Percentiles rank a stretch among this genome's conserved stretches.
Conservation (phyloP, 2,329 filamentous ascomycete genomes). For the Diaporthe destruens region DNA sequence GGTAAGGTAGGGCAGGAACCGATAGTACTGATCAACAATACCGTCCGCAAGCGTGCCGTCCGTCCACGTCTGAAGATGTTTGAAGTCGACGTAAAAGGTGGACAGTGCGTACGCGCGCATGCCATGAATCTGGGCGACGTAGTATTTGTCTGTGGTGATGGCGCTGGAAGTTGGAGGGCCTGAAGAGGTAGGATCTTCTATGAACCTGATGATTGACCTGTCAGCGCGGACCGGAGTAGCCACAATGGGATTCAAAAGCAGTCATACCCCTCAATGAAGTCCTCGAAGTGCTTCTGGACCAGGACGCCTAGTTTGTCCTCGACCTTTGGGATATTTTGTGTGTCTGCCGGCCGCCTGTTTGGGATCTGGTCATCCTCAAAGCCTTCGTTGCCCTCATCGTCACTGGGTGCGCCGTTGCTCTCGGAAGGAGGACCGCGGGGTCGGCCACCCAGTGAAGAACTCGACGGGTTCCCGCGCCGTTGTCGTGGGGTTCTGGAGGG, state of each 20-base stretch:
- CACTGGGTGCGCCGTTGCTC: constrained; percentile 70
- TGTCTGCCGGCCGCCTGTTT: constrained; percentile 60
- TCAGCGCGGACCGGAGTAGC: constrained; percentile 29
- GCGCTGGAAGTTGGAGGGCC: constrained; percentile 76
- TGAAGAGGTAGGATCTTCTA: constrained; percentile 76
- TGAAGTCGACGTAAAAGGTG: constrained; percentile 88
- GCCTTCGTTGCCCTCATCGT: constrained; percentile 69
- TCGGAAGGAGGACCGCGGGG: constrained; percentile 73
- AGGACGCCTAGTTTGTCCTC: constrained; percentile 82
- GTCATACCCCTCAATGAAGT: constrained; percentile 80
- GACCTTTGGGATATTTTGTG: constrained; percentile 73
- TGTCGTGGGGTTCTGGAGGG: constrained; percentile 61
- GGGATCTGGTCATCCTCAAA: constrained; percentile 76
- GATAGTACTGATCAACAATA: constrained; percentile 92
- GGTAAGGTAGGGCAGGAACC: constrained; percentile 92
- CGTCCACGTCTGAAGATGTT: constrained; percentile 82
- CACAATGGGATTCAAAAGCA: not conserved
- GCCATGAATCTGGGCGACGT: constrained; percentile 84
- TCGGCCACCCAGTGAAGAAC: constrained; percentile 60
- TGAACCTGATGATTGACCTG: constrained; percentile 61
- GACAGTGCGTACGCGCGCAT: constrained; percentile 82
- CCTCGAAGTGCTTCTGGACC: constrained; percentile 81
- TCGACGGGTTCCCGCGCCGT: constrained; percentile 60
- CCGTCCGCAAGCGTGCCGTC: constrained; percentile 87
- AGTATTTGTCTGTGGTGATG: constrained; percentile 83